Conservation (phyloP, 306 rosid genomes). For the Vigna mungo region DNA sequence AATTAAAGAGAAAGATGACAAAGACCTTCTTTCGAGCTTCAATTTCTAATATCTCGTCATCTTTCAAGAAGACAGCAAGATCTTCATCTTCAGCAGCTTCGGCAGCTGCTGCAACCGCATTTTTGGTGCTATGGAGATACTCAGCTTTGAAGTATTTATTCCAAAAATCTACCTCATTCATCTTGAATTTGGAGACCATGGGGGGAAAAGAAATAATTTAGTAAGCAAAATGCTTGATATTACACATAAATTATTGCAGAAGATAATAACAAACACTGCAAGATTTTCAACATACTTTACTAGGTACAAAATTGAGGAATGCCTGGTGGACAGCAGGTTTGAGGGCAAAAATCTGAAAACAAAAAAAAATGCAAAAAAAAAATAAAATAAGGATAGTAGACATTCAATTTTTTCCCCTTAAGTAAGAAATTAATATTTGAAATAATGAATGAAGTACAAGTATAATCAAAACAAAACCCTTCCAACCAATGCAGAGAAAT, state of each 20-base stretch:
- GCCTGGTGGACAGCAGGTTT: constrained; percentile 98
- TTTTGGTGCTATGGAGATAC: constrained; percentile 85
- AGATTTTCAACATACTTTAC: constrained; percentile 65
- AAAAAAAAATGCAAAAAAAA: constrained; percentile 31
- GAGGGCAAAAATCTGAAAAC: constrained; percentile 81
- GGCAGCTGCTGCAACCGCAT: constrained; percentile 86
- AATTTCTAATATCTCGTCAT: constrained; percentile 83
- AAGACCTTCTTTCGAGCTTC: constrained; percentile 87
- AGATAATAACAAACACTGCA: constrained; percentile 17
- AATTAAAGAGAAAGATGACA: constrained; percentile 22
- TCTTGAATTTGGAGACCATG: constrained; percentile 56
- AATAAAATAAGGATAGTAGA: constrained; percentile 34
- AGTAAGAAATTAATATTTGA: constrained; percentile 25
- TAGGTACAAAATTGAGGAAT: constrained; percentile 81
- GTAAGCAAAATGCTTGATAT: constrained; percentile 22
- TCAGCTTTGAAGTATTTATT: constrained; percentile 95
- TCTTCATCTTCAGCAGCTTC: constrained; percentile 99
- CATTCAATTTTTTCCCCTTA: constrained; percentile 5
- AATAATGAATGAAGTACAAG: not conserved
- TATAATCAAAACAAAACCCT: not conserved
- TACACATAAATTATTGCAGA: constrained; percentile 30
- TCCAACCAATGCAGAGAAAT: not conserved
- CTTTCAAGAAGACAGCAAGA: constrained; percentile 88
- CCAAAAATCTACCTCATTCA: constrained; percentile 95
- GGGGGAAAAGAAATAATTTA: constrained; percentile 35